Base-by-base conservation (phyloP, 73 alveolate genomes). In the Tetrahymena elliotti region DNA sequence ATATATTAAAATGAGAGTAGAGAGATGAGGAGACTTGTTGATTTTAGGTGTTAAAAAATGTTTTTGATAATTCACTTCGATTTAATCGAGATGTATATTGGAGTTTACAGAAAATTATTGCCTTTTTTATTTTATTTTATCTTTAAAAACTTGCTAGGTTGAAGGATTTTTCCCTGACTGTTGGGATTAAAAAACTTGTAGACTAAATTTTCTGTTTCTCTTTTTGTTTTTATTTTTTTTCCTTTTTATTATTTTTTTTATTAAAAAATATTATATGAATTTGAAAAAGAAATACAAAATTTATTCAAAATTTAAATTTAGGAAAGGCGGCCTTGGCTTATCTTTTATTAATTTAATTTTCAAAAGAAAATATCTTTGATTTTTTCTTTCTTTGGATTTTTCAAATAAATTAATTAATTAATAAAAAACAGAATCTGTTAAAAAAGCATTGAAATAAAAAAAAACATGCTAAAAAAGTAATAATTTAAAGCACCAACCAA, bases 11-110 rank as follows among this genome's bases (percentile, higher is more conserved):
- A 18, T n/a, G 1, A 68, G 34, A 68, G 88, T 68, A 68, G 36
- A 68, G 88, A 68, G 38, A 68, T 68, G 88, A 68, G 88, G 88
- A 68, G 88, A 68, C 88, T 68, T 68, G 88, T 68, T 68, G 88
- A 68, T 68, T n/a, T n/a, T 68, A 7, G 10, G 34, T 31, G 11
- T 68, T 27, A 18, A 68, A 68, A 27, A 68, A 68, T 27, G n/a
- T 35, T 31, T 68, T 68, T 68, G 88, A 68, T 27, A 68, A 18
- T 68, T 68, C 88, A 31, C 88, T 68, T 68, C 88, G 88, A 68
- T 10, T 68, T 24, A 68, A 68, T 68, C 88, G 88, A 68, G 88
- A 68, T 68, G 10, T n/a, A n/a, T n/a, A 68, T 24, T 68, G 1
- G 88, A 68, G 88, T 27, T 53, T 31, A 27, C 88, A 68, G 82